These are phyloP conservation scores for Botrytis elliptica DNA, from an alignment of 2,329 filamentous ascomycete species.

Conservation along the genomic window DNA sequence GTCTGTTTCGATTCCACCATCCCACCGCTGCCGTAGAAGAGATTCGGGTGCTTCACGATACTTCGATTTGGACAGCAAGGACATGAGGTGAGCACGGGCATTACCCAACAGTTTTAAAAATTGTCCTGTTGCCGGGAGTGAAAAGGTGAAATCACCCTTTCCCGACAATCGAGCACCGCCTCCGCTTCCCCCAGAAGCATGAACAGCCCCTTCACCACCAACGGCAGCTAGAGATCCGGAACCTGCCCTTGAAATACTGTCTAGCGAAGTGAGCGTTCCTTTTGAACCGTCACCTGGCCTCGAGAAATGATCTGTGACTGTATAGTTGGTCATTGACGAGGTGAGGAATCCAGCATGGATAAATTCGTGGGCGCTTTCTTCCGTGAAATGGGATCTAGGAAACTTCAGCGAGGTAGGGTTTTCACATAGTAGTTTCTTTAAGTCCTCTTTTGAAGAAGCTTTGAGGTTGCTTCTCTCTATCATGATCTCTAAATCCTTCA, in stretches of 20 bases:
- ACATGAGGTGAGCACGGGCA: slow-evolving; percentile 60
- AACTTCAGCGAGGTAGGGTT: slow-evolving; percentile 50
- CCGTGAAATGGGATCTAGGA: slow-evolving; percentile 43
- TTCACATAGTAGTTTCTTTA: slow-evolving; percentile 50
- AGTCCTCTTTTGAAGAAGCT: slow-evolving; percentile 49
- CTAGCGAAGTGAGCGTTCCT: slow-evolving; percentile 58
- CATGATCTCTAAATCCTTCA: slow-evolving; percentile 54
- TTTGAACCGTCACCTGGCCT: slow-evolving; percentile 42
- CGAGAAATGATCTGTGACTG: slow-evolving; percentile 44
- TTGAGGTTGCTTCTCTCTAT: slow-evolving; percentile 44
- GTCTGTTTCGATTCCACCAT: slow-evolving; percentile 58
- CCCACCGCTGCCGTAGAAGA: slow-evolving; percentile 66
- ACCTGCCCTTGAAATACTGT: slow-evolving; percentile 61
- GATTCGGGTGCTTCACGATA: slow-evolving; percentile 63
- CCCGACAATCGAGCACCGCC: slow-evolving; percentile 35
- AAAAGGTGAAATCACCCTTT: slow-evolving; percentile 49
- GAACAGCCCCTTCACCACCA: slow-evolving; percentile 64
- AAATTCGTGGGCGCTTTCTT: slow-evolving; percentile 54
- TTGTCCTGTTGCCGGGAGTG: slow-evolving; percentile 64
- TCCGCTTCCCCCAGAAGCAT: slow-evolving; percentile 57
- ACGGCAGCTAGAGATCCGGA: slow-evolving; percentile 69
- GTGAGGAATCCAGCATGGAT: slow-evolving; percentile 69
- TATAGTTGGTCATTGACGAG: slow-evolving; percentile 42
- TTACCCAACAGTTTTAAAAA: slow-evolving; percentile 65
- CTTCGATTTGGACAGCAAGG: slow-evolving; percentile 56